Evolutionary conservation across 1,139 yeast genomes (phyloP), one percentile per base, ranked within the genome.

Genomic region (Yamadazyma trypodendri): DNA sequence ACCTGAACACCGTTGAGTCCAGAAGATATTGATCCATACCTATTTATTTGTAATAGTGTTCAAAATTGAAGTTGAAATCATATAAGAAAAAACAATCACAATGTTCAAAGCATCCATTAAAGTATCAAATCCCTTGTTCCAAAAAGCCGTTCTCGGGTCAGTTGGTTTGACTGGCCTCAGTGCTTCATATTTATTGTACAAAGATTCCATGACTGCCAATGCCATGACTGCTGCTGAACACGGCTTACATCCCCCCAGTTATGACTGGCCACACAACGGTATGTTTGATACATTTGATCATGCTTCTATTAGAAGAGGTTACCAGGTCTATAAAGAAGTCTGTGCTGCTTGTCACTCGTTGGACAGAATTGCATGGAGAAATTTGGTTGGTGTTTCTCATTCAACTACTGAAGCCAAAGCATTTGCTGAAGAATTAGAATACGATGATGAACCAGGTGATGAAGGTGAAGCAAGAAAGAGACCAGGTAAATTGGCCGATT

Each of bases 191-290:
- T 66, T 83, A 61, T 74, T 86, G 57, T 87, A 85, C 68, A 81
- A 84, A 55, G 92, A 84, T 63, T 73, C 87, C 16, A 77, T 82
- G 65, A 78, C 86, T 45, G 96, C 97, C 45, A 81, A 79, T 58
- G 98, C 99, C 58, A 87, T 90, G 96, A 90, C 98, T 40, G 95
- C 95, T 50, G 96, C 97, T 50, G 99, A 92, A 73, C 97, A 92
- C 69, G 99, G 99, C 54, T 79, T 92, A 63, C 98, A 92, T 66
- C 83, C 98, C 32, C 96, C 97, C 50, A 81, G 81, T 46, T 90
- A 77, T 66, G 84, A 81, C 44, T 92, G 98, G 98, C 77, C 96
- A 34, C 97, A 92, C 69, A 81, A 78, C 59, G 97, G 95, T 57
- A 84, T 89, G 81, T 80, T 90, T 57, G 84, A 83, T 51, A 78